These are phyloP conservation scores for Paulownia fortunei DNA, from an alignment of 257 asterid species.

Conservation along the genomic window DNA sequence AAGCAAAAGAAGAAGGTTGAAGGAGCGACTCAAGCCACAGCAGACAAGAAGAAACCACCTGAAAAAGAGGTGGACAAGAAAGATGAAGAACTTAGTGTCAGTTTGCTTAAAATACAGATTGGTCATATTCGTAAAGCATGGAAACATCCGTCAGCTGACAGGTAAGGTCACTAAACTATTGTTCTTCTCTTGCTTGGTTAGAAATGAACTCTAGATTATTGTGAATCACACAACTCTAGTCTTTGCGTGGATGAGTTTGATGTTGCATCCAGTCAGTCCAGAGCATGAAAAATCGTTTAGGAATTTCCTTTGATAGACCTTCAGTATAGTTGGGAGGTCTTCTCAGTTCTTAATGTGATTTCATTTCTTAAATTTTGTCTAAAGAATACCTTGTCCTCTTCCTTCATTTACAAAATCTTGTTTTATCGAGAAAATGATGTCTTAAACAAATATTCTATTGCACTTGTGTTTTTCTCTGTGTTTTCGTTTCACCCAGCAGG, in stretches of 20 bases:
- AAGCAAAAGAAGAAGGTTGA: slow-evolving; percentile 56
- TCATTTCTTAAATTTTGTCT: background rate
- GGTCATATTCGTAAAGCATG: slow-evolving; percentile 85
- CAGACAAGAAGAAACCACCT: slow-evolving; percentile 65
- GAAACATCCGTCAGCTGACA: slow-evolving; percentile 97
- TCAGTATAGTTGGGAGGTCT: background rate
- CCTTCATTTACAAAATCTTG: background rate
- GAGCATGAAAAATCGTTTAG: background rate
- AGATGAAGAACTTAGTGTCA: slow-evolving; percentile 67
- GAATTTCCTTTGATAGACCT: background rate
- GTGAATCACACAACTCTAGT: background rate
- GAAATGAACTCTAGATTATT: background rate
- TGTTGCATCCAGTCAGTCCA: slow-evolving; percentile 9
- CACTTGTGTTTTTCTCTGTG: background rate
- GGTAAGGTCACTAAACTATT: slow-evolving; percentile 46
- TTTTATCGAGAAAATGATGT: background rate
- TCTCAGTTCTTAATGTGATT: background rate
- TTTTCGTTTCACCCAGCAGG: slow-evolving; percentile 6
- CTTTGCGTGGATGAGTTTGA: background rate
- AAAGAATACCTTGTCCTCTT: background rate
- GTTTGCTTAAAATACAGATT: slow-evolving; percentile 90
- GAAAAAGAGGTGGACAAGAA: slow-evolving; percentile 64
- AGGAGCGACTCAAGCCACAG: slow-evolving; percentile 49
- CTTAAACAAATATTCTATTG: background rate
- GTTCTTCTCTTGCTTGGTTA: background rate